phyloP scores from a whole-genome alignment of 768 basidiomycete species.

The Sarcomyxa edulis region DNA sequence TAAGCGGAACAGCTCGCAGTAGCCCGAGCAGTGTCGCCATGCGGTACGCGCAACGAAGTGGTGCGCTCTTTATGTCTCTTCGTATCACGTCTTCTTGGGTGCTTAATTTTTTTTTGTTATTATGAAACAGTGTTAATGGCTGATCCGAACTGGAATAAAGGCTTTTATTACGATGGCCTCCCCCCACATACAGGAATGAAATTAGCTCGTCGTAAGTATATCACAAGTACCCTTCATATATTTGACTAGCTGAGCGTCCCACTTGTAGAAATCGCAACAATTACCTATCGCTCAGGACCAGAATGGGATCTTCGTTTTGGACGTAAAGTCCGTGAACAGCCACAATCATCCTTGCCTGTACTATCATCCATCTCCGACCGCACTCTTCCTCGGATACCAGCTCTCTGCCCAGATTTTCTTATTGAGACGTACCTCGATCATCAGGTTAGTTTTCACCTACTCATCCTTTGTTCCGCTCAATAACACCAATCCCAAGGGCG shows the following conservation, averaged over 20 bases:
- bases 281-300: constrained; percentile 97
- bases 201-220: constrained; percentile 76
- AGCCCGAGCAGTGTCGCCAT: constrained; percentile 91
- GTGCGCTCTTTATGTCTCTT: constrained; percentile 37
- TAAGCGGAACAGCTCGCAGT: constrained; percentile 91
- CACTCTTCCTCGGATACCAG: constrained; percentile 46
- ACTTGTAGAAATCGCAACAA: constrained; percentile 88
- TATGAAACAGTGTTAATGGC: constrained; percentile 86
- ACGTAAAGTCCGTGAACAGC: constrained; percentile 53
- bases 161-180: constrained; percentile 93
- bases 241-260: constrained; percentile 3
- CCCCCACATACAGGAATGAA: constrained; percentile 99
- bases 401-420: constrained; percentile 93
- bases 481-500: constrained; percentile 58
- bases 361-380: constrained; percentile 28
- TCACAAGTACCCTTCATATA: neutral
- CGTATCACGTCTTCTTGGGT: no score
- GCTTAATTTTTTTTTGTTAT: no score
- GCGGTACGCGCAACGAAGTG: constrained; percentile 94
- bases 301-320: constrained; percentile 99
- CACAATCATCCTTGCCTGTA: constrained; percentile 22
- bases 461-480: constrained; percentile 33
- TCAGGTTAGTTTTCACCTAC: constrained; percentile 59
- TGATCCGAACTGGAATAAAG: constrained; percentile 98
- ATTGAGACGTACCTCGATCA: constrained; percentile 99